Evolutionary conservation across 2,329 filamentous ascomycete genomes (phyloP).

Genomic region (Penicillium polonicum): DNA sequence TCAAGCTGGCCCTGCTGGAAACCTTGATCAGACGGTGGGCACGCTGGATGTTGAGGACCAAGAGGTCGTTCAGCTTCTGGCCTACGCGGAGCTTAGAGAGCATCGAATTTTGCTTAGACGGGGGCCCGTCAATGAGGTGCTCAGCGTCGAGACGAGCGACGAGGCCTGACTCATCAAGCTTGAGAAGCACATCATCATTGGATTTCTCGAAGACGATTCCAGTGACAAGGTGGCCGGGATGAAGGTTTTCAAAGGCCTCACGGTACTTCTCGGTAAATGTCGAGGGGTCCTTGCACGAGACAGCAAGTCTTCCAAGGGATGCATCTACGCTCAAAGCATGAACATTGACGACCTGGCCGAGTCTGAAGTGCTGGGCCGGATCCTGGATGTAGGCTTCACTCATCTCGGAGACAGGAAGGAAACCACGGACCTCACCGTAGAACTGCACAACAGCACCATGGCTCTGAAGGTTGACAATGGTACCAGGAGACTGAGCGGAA

Average conservation of each 20-base stretch:
- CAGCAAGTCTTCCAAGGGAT: constrained; percentile 68
- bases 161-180: constrained; percentile 70
- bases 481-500: constrained; percentile 79
- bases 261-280: constrained; percentile 76
- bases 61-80: constrained; percentile 75
- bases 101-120: constrained; percentile 71
- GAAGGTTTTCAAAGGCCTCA: constrained; percentile 68
- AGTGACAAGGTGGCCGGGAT: constrained; percentile 70
- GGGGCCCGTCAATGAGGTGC: constrained; percentile 82
- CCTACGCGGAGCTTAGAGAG: constrained; percentile 81
- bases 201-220: constrained; percentile 81
- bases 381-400: constrained; percentile 94
- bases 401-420: constrained; percentile 93
- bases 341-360: constrained; percentile 88
- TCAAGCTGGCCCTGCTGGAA: constrained; percentile 77
- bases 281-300: constrained; percentile 89
- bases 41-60: constrained; percentile 83
- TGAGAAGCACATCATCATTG: constrained; percentile 71
- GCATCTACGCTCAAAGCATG: constrained; percentile 79
- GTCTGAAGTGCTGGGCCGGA: constrained; percentile 81
- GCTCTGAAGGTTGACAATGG: constrained; percentile 75
- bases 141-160: constrained; percentile 74
- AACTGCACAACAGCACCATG: constrained; percentile 89
- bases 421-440: constrained; percentile 78
- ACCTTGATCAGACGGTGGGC: constrained; percentile 72